Percentiles rank a stretch among this genome's conserved stretches.
Evolutionary conservation across 2,329 filamentous ascomycete genomes (phyloP).

Genomic region (Aspergillus jensenii): DNA sequence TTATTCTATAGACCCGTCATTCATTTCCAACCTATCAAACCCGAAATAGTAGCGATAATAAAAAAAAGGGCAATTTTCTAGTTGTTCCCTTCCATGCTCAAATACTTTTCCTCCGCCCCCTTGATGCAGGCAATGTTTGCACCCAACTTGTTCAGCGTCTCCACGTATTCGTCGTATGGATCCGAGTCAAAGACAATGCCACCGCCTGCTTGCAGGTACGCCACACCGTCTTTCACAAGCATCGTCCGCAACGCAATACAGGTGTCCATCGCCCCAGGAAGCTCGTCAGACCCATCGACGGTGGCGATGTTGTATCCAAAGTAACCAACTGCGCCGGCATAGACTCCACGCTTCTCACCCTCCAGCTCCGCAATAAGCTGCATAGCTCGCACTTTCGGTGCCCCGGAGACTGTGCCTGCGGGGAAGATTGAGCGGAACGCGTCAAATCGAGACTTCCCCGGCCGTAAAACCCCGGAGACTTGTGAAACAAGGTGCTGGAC

Average conservation of each 20-base stretch:
- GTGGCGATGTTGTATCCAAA: conserved; percentile 82
- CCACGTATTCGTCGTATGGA: conserved; percentile 85
- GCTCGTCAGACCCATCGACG: conserved; percentile 57
- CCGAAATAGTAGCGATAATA: neutral
- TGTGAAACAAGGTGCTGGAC: conserved; percentile 97
- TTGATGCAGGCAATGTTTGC: conserved; percentile 88
- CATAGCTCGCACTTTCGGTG: conserved; percentile 96
- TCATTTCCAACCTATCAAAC: neutral
- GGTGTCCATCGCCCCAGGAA: conserved; percentile 89
- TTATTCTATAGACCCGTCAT: conserved; percentile 4
- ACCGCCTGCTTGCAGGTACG: conserved; percentile 82
- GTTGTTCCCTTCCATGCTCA: conserved; percentile 40
- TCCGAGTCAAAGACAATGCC: conserved; percentile 96
- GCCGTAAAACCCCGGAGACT: conserved; percentile 84
- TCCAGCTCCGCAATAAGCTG: conserved; percentile 94
- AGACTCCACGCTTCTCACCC: conserved; percentile 88
- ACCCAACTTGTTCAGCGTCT: conserved; percentile 95
- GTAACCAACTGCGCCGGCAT: conserved; percentile 94
- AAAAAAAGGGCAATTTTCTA: neutral
- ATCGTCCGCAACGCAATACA: conserved; percentile 84
- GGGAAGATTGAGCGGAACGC: conserved; percentile 97
- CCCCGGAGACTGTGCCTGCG: conserved; percentile 90
- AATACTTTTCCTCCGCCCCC: conserved; percentile 72
- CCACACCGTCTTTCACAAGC: conserved; percentile 86
- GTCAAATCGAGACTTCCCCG: conserved; percentile 85